A percentile compares a stretch with the other conserved stretches of the same genome.
Evolutionary conservation across 345 rosid species (phyloP).

Genomic region (thale cress (Arabidopsis thaliana)): TAIR10.1 NC_003071.7:13382001-13382500

Average conservation of each 20-base stretch:
- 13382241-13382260: slow-evolving; percentile 93
- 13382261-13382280: slow-evolving; percentile 98
- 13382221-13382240: slow-evolving; percentile 78
- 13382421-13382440: neutral
- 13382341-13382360: neutral
- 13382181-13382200: slow-evolving; percentile 90
- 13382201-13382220: slow-evolving; percentile 97
- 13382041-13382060: slow-evolving; percentile 16
- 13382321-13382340: slow-evolving; percentile 84
- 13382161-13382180: slow-evolving; percentile 97
- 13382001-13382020: slow-evolving; percentile 19
- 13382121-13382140: slow-evolving; percentile 14
- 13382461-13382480: neutral
- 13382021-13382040: neutral
- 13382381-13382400: slow-evolving; percentile 3
- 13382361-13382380: neutral
- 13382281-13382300: slow-evolving; percentile 81
- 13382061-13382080: neutral
- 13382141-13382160: slow-evolving; percentile 74
- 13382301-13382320: slow-evolving; percentile 82
- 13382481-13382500: neutral
- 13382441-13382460: neutral
- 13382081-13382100: slow-evolving; percentile 17
- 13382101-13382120: neutral
- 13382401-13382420: neutral